These are phyloP conservation scores for Komagataella pastoris DNA, from an alignment of 805 yeast genomes.

Conservation along the genomic window DNA sequence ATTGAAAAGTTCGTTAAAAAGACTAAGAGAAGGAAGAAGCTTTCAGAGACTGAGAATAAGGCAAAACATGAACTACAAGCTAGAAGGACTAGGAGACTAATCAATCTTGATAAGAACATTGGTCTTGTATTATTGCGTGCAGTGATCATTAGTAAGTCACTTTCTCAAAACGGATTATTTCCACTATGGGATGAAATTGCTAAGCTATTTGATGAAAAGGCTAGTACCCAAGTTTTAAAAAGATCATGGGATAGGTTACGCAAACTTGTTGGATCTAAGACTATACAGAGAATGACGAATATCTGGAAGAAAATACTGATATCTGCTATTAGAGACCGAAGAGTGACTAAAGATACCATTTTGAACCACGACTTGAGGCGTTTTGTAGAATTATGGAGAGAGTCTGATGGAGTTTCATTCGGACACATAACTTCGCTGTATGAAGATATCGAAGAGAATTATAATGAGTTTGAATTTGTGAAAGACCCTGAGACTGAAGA, in stretches of 20 bases:
- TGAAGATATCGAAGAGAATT: conserved; percentile 31
- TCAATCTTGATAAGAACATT: conserved; percentile 21
- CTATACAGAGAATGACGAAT: conserved; percentile 35
- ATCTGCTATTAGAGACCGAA: conserved; percentile 42
- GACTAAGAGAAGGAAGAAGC: not conserved
- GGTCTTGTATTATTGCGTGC: conserved; percentile 45
- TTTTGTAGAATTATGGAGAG: conserved; percentile 55
- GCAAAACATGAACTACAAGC: conserved; percentile 9
- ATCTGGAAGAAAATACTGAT: conserved; percentile 59
- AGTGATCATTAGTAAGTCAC: conserved; percentile 54
- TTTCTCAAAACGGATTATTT: conserved; percentile 31
- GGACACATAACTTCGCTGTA: conserved; percentile 20
- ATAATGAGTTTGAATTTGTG: conserved; percentile 27
- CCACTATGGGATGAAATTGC: conserved; percentile 55
- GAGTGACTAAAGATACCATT: conserved; percentile 34
- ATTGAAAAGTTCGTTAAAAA: not conserved
- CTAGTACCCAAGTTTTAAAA: conserved; percentile 25
- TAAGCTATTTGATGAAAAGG: conserved; percentile 26
- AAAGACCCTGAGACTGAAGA: not conserved
- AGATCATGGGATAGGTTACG: conserved; percentile 64
- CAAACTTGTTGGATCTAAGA: conserved; percentile 41
- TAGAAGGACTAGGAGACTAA: not conserved
- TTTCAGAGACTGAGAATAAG: conserved; percentile 8
- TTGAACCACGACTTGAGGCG: conserved; percentile 33
- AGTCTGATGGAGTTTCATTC: conserved; percentile 23